Base-by-base conservation (phyloP, 1,139 yeast species). In the Zhuliangozyma blackwelliae region DNA sequence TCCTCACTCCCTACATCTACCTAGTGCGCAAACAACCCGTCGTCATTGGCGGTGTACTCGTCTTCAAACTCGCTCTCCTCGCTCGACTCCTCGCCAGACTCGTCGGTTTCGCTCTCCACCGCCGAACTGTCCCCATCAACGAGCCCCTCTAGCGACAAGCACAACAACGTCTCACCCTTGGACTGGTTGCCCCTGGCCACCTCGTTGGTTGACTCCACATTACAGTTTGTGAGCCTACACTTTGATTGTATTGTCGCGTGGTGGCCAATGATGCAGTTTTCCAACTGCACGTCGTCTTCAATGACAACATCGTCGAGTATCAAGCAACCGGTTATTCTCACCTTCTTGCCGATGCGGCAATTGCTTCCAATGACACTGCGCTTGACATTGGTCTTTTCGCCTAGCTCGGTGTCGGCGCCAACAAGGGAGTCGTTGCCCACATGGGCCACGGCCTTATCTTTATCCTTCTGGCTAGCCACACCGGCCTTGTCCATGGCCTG, bases 341-440 rank as follows among this genome's bases (percentile, higher is more conserved):
- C 94, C 46, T 89, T 75, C 54, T 79, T 82, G 33, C 98, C 98
- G 39, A 94, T 79, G 12, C 50, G 65, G 63, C 96, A 87, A 48
- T 75, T 71, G n/a, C 68, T 61, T 7, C 96, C 96, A 30, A 94
- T 72, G 10, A 87, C 89, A 1, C 95, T 77, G 33, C 72, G 55
- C 63, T 94, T 94, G 38, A 94, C 87, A 55, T 83, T 87, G 13
- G 96, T 84, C 50, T 79, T 79, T 51, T 85, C 95, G 25, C 85
- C 88, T 36, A 88, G 60, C 2, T 57, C 56, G 12, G 88, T 74
- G 31, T 65, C 63, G 5, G 64, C 64, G 10, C 89, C 95, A 5
- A 87, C 78, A 33, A 82, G 61, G 1, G 96, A 87, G 58, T 94
- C 98, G 10, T 82, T 79, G 37, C 98, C 97, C 27, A 92, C 78